Evolutionary conservation across 2,329 filamentous ascomycete genomes (phyloP), one percentile per base, ranked within the genome.

Genomic region (Emmonsia crescens): DNA sequence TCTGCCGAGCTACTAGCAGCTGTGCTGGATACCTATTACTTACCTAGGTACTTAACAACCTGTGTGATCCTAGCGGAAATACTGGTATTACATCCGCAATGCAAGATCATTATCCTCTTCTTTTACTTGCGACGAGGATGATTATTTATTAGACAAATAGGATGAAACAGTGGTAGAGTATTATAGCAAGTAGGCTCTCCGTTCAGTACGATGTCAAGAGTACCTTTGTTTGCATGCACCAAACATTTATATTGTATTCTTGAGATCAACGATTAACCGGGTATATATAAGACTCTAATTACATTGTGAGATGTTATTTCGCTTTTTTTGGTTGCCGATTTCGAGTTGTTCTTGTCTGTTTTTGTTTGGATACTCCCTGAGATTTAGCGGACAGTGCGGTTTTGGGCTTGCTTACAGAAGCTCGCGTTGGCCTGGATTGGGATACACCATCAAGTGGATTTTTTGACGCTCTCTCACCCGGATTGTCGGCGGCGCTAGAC

Each of bases 241-340:
- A n/a, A n/a, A n/a, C n/a, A n/a, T n/a, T 42, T 19, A 19, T 5
- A 42, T 42, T 42, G 14, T n/a, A 19, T 44, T 44, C 19, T 9
- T 3, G 8, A 44, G 9, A n/a, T 44, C 42, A 44, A 19, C 33
- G 5, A 36, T 9, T 36, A 3, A 36, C 6, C 9, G 10, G 6
- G 19, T 44, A 44, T 21, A 44, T 44, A 44, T 21, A 44, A n/a
- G 8, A 8, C 42, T 21, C 42, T 21, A 42, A n/a, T 42, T 42
- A n/a, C 40, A n/a, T n/a, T 42, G 42, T n/a, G 42, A 44, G 52
- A 90, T 90, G 5, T 49, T 29, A 49, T 14, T 29, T 54, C n/a
- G 3, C n/a, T 36, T 54, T 54, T 19, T 36, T 10, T 10, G 8
- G 14, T 54, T 9, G 42, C 19, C 6, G 42, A 48, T 40, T 55